phyloP scores from a whole-genome alignment of 2,329 filamentous ascomycete genomes.

The Xylaria arbuscula region DNA sequence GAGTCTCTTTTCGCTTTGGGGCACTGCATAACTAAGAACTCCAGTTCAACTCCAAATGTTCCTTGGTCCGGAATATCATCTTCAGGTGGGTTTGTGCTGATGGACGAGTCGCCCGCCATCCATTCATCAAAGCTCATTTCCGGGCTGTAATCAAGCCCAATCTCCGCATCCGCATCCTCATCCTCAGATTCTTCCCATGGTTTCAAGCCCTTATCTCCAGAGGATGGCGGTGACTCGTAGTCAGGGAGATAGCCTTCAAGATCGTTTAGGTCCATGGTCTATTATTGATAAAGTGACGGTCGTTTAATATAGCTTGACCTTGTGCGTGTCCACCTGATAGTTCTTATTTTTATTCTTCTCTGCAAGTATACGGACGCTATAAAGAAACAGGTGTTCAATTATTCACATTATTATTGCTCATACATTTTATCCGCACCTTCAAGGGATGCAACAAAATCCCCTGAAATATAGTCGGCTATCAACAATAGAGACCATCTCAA shows the following conservation, averaged over 20 bases:
- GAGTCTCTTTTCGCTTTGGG: neutral
- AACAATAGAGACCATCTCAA: neutral
- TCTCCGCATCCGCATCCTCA: neutral
- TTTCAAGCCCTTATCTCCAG: no score
- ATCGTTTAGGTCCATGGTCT: no score
- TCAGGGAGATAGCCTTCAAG: no score
- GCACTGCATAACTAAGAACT: slow-evolving; percentile 40
- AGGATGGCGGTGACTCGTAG: no score
- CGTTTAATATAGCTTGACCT: no score
- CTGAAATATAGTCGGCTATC: slow-evolving; percentile 1
- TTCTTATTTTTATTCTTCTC: no score
- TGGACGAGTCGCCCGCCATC: no score
- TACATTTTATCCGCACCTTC: neutral
- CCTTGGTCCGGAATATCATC: neutral
- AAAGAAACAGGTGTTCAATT: no score
- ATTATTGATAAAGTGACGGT: no score
- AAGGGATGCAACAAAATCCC: neutral
- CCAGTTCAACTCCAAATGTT: slow-evolving; percentile 39
- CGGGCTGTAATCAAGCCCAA: neutral
- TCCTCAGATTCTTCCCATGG: neutral
- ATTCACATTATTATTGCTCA: neutral
- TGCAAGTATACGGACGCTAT: neutral
- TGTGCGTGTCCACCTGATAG: no score
- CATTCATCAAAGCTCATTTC: neutral
- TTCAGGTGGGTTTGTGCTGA: neutral